phyloP scores from a whole-genome alignment of 495 filamentous ascomycete genomes.

The Bryoglossum gracile region DNA sequence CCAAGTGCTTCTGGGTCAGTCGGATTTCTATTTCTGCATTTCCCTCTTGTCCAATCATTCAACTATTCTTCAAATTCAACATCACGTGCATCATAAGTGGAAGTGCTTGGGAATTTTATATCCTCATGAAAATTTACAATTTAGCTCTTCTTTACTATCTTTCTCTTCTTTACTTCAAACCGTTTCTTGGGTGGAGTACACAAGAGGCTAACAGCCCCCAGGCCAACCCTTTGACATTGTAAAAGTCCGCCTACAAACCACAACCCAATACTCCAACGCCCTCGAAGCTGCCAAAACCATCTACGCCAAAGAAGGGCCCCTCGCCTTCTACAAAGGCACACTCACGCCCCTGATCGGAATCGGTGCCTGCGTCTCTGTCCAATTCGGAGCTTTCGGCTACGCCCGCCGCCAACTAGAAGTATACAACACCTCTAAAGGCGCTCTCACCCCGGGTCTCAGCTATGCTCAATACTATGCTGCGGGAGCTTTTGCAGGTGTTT shows the following conservation, averaged over 20 bases:
- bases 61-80: conserved; percentile 4
- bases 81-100: conserved; percentile 11
- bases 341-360: conserved; percentile 94
- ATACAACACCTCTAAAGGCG: conserved; percentile 47
- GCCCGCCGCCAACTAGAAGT: conserved; percentile 80
- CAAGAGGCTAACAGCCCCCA: conserved; percentile 34
- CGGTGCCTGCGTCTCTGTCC: conserved; percentile 92
- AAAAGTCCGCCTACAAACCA: conserved; percentile 94
- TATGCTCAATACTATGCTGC: conserved; percentile 86
- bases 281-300: conserved; percentile 75
- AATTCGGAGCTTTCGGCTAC: conserved; percentile 96
- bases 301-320: conserved; percentile 76
- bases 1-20: conserved; percentile 88
- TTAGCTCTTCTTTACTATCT: neutral
- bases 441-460: conserved; percentile 42
- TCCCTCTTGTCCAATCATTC: conserved; percentile 1
- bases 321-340: conserved; percentile 97
- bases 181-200: too few species aligned
- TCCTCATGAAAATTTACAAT: too few species aligned
- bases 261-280: conserved; percentile 69
- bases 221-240: conserved; percentile 98
- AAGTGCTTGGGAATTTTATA: neutral
- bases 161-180: too few species aligned
- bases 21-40: conserved; percentile 3
- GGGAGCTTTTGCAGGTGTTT: conserved; percentile 85